These are phyloP conservation scores for Atkinsonella texensis DNA, from an alignment of 2,329 filamentous ascomycete species.

Conservation along the genomic window DNA sequence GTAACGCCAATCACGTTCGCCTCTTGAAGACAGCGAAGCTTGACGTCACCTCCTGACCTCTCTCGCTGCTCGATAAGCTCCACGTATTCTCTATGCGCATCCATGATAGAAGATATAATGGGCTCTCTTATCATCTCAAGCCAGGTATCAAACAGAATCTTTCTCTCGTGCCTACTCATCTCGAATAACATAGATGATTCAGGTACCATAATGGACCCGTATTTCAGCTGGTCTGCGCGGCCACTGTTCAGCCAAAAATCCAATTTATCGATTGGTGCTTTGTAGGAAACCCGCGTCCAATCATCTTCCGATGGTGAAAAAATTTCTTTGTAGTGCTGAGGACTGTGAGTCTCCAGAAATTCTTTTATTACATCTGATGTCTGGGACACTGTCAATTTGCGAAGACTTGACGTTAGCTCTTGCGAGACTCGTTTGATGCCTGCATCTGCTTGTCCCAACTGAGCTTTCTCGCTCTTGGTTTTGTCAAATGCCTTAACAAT, in stretches of 20 bases:
- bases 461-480: conserved; percentile 27
- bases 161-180: neutral
- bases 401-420: neutral
- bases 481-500: conserved; percentile 19
- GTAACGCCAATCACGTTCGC: conserved; percentile 45
- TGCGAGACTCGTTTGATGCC: neutral
- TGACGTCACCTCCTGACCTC: neutral
- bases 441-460: conserved; percentile 11
- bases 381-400: neutral
- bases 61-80: neutral
- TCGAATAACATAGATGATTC: neutral
- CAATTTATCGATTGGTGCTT: neutral
- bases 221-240: neutral
- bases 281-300: neutral
- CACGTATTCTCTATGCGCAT: neutral
- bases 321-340: neutral
- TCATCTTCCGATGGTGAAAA: neutral
- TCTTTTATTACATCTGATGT: neutral
- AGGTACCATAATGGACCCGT: neutral
- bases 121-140: neutral
- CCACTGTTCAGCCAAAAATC: neutral
- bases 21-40: conserved; percentile 14
- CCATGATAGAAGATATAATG: neutral
- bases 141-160: neutral
- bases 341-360: neutral